Evolutionary conservation across 352 stramenopile genomes (phyloP).

Genomic region (Phytophthora nicotianae): DNA sequence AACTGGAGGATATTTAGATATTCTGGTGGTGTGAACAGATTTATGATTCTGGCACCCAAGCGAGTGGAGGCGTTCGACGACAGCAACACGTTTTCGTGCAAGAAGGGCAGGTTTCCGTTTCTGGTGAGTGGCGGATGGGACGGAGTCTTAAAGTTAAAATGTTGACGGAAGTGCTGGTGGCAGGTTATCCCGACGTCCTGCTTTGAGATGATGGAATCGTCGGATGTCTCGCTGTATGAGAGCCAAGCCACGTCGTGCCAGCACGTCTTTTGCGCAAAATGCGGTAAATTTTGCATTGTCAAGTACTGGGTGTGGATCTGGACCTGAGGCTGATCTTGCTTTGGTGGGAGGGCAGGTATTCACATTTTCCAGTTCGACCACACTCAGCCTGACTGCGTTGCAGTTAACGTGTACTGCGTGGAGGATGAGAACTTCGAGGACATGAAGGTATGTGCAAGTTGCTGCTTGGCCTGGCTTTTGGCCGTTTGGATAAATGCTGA

Average conservation of each 20-base stretch:
- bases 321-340: slow-evolving; percentile 7
- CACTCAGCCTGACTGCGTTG: slow-evolving; percentile 66
- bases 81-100: slow-evolving; percentile 83
- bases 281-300: slow-evolving; percentile 60
- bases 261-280: slow-evolving; percentile 83
- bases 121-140: slow-evolving; percentile 43
- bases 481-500: slow-evolving; percentile 11
- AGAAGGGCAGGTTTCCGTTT: slow-evolving; percentile 81
- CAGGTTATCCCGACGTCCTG: slow-evolving; percentile 77
- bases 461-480: not conserved
- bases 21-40: slow-evolving; percentile 40
- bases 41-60: slow-evolving; percentile 76
- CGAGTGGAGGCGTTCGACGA: slow-evolving; percentile 83
- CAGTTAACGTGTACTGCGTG: slow-evolving; percentile 83
- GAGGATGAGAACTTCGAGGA: slow-evolving; percentile 85
- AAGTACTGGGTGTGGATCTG: too few species aligned
- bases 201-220: slow-evolving; percentile 79
- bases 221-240: slow-evolving; percentile 75
- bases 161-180: slow-evolving; percentile 1
- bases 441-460: slow-evolving; percentile 54
- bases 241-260: slow-evolving; percentile 68
- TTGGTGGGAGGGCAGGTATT: slow-evolving; percentile 44
- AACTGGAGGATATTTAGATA: slow-evolving; percentile 14
- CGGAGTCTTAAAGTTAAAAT: not conserved
- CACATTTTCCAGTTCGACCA: slow-evolving; percentile 89